Evolutionary conservation across 208 protist genomes (phyloP), one percentile per base, ranked within the genome.

Genomic region (Acanthamoeba lenticulata): DNA sequence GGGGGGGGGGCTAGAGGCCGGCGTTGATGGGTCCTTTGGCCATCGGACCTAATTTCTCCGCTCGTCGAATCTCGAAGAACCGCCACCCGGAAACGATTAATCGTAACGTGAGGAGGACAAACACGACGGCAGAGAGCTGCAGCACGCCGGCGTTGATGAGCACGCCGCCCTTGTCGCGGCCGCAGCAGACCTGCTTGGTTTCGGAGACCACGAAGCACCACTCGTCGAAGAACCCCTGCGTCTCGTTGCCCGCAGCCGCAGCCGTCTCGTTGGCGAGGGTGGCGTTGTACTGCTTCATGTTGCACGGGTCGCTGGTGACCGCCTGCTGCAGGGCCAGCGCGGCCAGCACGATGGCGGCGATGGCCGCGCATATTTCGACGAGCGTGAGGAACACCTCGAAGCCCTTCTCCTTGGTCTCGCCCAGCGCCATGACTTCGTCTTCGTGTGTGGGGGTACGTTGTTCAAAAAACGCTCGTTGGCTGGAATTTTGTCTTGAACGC

Each of bases 141-240:
- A 90, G 34, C 36, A 90, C 83, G 47, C 83, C 83, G 36, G 83
- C 83, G 83, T 90, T 90, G 47, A 90, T 90, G 29, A 90, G 36
- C 6, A 90, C 83, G 15, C 49, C 27, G 7, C n/a, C 83, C 47
- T 67, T n/a, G 83, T 90, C 83, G 49, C 27, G 32, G 21, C 52
- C 36, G 34, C 83, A 90, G 83, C 83, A 90, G 5, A 90, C 69
- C 32, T 69, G 45, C 38, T 90, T 44, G 17, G 32, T 34, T 0
- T 38, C 32, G 52, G 11, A 21, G 17, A 90, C 32, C 15, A 69
- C 21, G 36, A 69, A 62, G 83, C 83, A 90, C 17, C 2, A 69
- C 13, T 55, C 44, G 42, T 1, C 38, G 5, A 44, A 77, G 44
- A 29, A 44, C 36, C 34, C n/a, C n/a, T n/a, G 34, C 9, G 13